Percentiles rank a stretch among this genome's conserved stretches.
Evolutionary conservation across 2,329 filamentous ascomycete species (phyloP).

Genomic region (Beauveria medogensis): DNA sequence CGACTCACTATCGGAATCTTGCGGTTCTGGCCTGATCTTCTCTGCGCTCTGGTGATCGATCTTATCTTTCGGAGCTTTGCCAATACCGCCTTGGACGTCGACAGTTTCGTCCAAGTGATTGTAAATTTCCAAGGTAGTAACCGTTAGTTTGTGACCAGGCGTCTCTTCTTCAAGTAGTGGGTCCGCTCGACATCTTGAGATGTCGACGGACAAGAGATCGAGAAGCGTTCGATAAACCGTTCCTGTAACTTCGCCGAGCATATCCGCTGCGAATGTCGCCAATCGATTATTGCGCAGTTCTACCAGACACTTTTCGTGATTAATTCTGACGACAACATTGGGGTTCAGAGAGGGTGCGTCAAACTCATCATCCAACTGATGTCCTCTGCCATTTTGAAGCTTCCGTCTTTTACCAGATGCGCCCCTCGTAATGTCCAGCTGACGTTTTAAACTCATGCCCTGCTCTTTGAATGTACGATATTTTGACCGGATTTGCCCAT

Average conservation of each 20-base stretch:
- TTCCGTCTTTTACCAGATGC: slow-evolving; percentile 44
- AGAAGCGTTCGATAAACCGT: slow-evolving; percentile 72
- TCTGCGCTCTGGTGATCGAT: slow-evolving; percentile 40
- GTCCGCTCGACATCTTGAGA: slow-evolving; percentile 58
- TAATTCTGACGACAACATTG: slow-evolving; percentile 67
- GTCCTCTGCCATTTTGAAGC: slow-evolving; percentile 38
- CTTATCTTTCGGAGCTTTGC: slow-evolving; percentile 41
- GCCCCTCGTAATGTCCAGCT: slow-evolving; percentile 36
- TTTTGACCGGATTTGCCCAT: slow-evolving; percentile 44
- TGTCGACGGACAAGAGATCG: slow-evolving; percentile 58
- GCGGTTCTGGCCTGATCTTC: slow-evolving; percentile 34
- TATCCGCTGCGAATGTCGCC: slow-evolving; percentile 60
- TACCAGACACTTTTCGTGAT: slow-evolving; percentile 77
- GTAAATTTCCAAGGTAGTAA: slow-evolving; percentile 50
- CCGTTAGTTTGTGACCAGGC: slow-evolving; percentile 24
- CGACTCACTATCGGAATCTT: slow-evolving; percentile 16
- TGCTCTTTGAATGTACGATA: slow-evolving; percentile 47
- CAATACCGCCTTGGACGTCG: slow-evolving; percentile 49
- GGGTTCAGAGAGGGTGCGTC: slow-evolving; percentile 45
- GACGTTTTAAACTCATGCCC: slow-evolving; percentile 42
- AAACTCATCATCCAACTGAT: slow-evolving; percentile 28
- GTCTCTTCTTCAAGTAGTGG: slow-evolving; percentile 29
- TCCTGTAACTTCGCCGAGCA: slow-evolving; percentile 65
- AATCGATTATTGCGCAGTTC: slow-evolving; percentile 74
- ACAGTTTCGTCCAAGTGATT: slow-evolving; percentile 44